These are phyloP conservation scores for Salinomyces thailandicus DNA, from an alignment of 2,329 filamentous ascomycete species.

Conservation along the genomic window DNA sequence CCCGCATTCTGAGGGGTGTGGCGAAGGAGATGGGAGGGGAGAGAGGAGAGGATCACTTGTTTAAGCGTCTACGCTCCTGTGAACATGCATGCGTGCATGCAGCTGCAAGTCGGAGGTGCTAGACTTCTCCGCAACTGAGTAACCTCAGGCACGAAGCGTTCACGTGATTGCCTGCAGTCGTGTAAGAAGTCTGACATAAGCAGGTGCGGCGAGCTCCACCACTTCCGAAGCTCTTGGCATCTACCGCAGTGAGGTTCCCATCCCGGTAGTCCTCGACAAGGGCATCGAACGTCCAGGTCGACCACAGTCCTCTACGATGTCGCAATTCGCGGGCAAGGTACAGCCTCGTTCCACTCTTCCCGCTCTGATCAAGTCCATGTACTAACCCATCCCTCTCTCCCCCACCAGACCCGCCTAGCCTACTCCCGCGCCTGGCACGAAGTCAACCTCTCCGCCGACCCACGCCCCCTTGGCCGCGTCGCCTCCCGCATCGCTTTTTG, in stretches of 20 bases:
- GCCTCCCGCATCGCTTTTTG: conserved; percentile 77
- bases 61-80: no score
- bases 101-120: no score
- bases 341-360: neutral
- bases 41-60: no score
- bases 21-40: no score
- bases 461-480: conserved; percentile 76
- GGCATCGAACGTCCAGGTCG: neutral
- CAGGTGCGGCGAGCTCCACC: neutral
- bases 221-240: neutral
- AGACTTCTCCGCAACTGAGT: no score
- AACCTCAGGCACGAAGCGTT: no score
- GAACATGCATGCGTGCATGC: no score
- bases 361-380: neutral
- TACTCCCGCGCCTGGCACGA: conserved; percentile 96
- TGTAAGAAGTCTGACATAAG: conserved; percentile 1
- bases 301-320: conserved; percentile 9
- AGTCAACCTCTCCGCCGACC: conserved; percentile 58
- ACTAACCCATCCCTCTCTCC: conserved; percentile 1
- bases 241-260: neutral
- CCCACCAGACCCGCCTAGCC: conserved; percentile 72
- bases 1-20: conserved; percentile 10
- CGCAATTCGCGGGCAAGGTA: conserved; percentile 14
- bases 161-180: no score
- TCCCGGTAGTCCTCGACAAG: neutral